Percentiles rank a stretch among this genome's conserved stretches.
Evolutionary conservation across 768 basidiomycete species (phyloP).

Genomic region (Chiua virens): DNA sequence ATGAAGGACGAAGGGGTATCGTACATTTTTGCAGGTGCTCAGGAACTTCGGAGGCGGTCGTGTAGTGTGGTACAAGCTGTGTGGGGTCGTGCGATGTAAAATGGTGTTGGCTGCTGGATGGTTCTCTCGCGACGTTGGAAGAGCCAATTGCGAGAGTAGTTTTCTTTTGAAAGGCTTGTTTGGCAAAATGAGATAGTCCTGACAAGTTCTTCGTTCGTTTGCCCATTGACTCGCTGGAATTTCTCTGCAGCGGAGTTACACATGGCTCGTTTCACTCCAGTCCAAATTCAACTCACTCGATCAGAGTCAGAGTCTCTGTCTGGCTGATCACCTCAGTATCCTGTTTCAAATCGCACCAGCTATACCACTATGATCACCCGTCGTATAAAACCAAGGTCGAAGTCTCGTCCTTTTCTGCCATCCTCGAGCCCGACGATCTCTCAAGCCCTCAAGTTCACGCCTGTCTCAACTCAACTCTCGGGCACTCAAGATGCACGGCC

Average conservation of each 20-base stretch:
- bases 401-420: not conserved
- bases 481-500: conserved; percentile 22
- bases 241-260: conserved; percentile 7
- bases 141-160: conserved; percentile 22
- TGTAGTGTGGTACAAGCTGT: conserved; percentile 72
- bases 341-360: conserved; percentile 11
- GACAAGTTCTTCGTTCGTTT: conserved; percentile 42
- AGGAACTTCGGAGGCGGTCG: conserved; percentile 65
- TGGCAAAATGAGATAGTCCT: conserved; percentile 45
- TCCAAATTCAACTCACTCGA: not conserved
- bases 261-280: not conserved
- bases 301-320: not conserved
- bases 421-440: conserved; percentile 5
- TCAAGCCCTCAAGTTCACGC: conserved; percentile 19
- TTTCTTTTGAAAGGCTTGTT: conserved; percentile 35
- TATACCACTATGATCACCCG: not conserved
- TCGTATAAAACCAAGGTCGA: too few species aligned
- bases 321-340: not conserved
- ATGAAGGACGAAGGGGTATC: not conserved
- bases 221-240: conserved; percentile 30
- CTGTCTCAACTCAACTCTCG: conserved; percentile 1
- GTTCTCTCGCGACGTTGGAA: too few species aligned
- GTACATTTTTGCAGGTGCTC: conserved; percentile 80
- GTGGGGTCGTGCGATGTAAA: conserved; percentile 79
- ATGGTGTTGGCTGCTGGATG: too few species aligned